Evolutionary conservation across 306 rosid genomes (phyloP), one percentile per base, ranked within the genome.

Genomic region (Acacia melanoxylon): DNA sequence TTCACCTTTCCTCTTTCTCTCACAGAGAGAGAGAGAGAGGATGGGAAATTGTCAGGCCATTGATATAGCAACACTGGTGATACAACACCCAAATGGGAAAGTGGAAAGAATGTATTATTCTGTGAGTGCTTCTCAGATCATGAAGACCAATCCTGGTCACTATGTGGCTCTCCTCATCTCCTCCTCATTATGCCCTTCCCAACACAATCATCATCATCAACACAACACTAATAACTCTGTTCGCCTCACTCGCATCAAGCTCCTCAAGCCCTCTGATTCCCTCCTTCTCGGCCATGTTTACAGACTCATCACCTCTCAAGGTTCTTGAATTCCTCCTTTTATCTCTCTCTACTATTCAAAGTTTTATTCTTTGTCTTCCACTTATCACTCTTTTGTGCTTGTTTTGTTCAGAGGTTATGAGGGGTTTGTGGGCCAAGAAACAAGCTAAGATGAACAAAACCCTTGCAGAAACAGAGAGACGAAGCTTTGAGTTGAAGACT

Each of bases 41-140:
- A 95, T 95, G 99, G 99, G 99, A 17, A 95, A 95, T 75, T 95
- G 99, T 56, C 99, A 95, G 84, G 99, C 99, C 69, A 87, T 89
- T 66, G 99, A 93, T 92, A 86, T 94, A 9, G 99, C 99, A 83
- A 89, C 97, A 0, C 72, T 95, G 41, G 91, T 87, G 75, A 87
- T 95, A 24, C 97, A 95, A 33, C 92, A 93, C 63, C 97, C 98
- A 4, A 88, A 56, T 89, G 99, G 99, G 25, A 95, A 93, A 85
- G 86, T 83, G 13, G 99, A 95, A 70, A 95, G 83, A 20, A 82
- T 88, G 11, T 93, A 87, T 78, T 87, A 91, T 62, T 68, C 93
- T 17, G 80, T 93, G 66, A 88, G 83, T 87, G 98, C 97, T 10
- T 82, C 72, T 65, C 92, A 90, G 75, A 84, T 95, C 31, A 93